Evolutionary conservation across 208 protist genomes (phyloP).

Genomic region (Leishmania tarentolae): DNA sequence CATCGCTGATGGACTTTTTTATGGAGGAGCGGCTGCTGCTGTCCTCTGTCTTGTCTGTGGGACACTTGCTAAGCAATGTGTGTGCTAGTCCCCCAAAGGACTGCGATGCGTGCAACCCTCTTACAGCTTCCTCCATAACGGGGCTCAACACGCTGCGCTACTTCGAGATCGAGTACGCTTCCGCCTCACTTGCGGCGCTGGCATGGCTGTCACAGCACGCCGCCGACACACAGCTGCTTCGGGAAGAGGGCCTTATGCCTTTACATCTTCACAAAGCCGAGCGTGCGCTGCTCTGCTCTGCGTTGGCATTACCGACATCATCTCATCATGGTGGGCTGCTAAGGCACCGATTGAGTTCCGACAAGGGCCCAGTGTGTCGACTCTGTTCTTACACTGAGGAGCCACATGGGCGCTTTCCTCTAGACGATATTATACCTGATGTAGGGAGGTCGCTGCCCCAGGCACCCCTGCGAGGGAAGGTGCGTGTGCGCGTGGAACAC

Average conservation of each 20-base stretch:
- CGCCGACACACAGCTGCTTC: slow-evolving; percentile 1
- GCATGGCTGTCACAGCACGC: slow-evolving; percentile 13
- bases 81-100: background rate
- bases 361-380: background rate
- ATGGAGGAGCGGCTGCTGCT: slow-evolving; percentile 21
- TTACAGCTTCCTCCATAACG: background rate
- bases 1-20: slow-evolving; percentile 8
- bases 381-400: background rate
- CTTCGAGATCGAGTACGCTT: slow-evolving; percentile 10
- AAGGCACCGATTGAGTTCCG: background rate
- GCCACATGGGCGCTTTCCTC: background rate
- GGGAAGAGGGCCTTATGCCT: background rate
- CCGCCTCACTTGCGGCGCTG: slow-evolving; percentile 9
- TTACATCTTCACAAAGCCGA: slow-evolving; percentile 2
- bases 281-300: background rate
- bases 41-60: slow-evolving; percentile 4
- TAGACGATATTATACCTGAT: background rate
- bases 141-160: background rate
- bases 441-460: background rate
- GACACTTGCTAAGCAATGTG: background rate
- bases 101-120: background rate
- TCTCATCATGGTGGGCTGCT: background rate
- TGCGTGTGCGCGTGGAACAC: slow-evolving; percentile 28
- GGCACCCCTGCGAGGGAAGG: slow-evolving; percentile 6
- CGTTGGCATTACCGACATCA: background rate